Conservation (phyloP, 352 stramenopile genomes). For the Globisporangium nagaii region DNA sequence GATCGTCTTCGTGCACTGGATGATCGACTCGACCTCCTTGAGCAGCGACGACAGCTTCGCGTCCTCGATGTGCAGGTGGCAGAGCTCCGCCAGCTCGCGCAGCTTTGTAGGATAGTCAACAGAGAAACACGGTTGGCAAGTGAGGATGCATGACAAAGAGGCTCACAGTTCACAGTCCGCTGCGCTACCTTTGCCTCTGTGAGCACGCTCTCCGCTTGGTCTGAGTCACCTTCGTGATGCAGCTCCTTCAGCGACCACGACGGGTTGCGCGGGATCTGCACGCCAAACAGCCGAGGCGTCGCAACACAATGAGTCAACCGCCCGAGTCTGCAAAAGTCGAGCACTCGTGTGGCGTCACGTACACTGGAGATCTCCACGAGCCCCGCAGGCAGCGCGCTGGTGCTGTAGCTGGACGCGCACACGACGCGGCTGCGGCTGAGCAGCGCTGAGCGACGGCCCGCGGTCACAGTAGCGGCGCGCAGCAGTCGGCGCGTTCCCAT, state of each 20-base stretch:
- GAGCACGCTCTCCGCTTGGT: constrained; percentile 46
- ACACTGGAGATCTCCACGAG: constrained; percentile 55
- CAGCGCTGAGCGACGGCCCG: not conserved
- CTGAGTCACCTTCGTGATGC: constrained; percentile 45
- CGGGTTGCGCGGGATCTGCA: constrained; percentile 57
- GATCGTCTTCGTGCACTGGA: constrained; percentile 85
- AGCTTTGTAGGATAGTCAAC: constrained; percentile 24
- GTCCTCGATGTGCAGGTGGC: constrained; percentile 74
- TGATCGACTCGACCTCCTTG: constrained; percentile 82
- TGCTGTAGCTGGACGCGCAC: not conserved
- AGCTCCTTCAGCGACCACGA: constrained; percentile 82
- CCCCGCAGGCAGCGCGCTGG: constrained; percentile 31
- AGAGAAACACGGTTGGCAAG: not conserved
- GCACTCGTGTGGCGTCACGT: too few relatives aligned
- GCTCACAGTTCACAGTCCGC: not conserved
- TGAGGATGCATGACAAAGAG: not conserved
- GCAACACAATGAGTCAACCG: not conserved
- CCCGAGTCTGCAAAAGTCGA: too few relatives aligned
- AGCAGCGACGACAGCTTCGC: constrained; percentile 64
- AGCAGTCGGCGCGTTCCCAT: constrained; percentile 3
- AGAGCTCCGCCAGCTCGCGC: constrained; percentile 73
- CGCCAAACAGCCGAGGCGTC: not conserved
- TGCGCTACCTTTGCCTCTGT: constrained; percentile 45
- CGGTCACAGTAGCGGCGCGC: not conserved
- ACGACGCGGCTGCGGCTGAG: not conserved